These are phyloP conservation scores for Cymodocea nodosa DNA, from an alignment of 116 monocot species.

Conservation along the genomic window DNA sequence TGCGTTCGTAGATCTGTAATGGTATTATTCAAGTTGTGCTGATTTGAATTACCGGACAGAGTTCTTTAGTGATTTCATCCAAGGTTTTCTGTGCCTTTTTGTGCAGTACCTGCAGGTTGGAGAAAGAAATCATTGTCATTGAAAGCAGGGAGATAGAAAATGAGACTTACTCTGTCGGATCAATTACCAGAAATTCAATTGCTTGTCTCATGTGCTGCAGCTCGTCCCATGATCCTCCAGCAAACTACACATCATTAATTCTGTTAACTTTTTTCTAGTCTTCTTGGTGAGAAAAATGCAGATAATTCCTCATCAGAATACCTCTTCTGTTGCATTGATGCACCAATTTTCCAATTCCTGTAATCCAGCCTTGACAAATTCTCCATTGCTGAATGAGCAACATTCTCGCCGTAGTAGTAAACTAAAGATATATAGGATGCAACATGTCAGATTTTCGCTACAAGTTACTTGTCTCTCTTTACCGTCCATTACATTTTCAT, in stretches of 20 bases:
- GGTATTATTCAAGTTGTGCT: background rate
- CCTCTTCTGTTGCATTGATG: slow-evolving; percentile 58
- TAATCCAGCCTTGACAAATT: slow-evolving; percentile 90
- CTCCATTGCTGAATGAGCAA: slow-evolving; percentile 98
- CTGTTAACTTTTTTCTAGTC: background rate
- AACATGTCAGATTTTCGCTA: background rate
- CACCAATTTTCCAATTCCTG: slow-evolving; percentile 89
- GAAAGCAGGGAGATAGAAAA: background rate
- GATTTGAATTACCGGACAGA: slow-evolving; percentile 61
- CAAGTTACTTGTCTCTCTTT: background rate
- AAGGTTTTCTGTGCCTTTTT: slow-evolving; percentile 75
- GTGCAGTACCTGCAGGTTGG: slow-evolving; percentile 61
- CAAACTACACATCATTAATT: slow-evolving; percentile 27
- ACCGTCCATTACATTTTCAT: background rate
- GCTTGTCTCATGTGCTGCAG: slow-evolving; percentile 90
- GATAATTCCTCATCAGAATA: slow-evolving; percentile 9
- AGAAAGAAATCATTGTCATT: background rate
- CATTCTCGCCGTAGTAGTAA: slow-evolving; percentile 95
- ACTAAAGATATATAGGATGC: slow-evolving; percentile 19
- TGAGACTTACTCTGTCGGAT: background rate
- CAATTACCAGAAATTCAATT: slow-evolving; percentile 72
- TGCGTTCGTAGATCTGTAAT: background rate
- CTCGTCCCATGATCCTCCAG: slow-evolving; percentile 82
- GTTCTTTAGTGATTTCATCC: slow-evolving; percentile 69
- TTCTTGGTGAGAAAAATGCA: background rate